phyloP scores from a whole-genome alignment of 129 eudicot species.

The Ambrosia trifida region DNA sequence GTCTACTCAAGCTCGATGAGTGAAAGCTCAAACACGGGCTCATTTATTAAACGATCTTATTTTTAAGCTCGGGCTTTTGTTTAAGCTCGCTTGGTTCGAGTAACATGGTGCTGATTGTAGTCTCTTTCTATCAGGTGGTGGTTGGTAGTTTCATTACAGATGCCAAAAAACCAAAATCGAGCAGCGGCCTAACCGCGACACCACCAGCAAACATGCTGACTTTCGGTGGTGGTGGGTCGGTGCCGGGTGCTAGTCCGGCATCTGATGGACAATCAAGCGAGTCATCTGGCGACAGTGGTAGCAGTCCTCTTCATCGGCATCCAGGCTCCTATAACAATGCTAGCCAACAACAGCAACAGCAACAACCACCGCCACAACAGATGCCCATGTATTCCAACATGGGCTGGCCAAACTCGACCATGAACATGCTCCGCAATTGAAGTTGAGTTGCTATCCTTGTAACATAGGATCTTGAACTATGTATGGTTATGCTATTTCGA shows the following conservation, averaged over 20 bases:
- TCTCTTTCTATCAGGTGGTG: conserved; percentile 46
- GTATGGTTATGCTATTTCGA: conserved; percentile 26
- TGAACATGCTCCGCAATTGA: conserved; percentile 63
- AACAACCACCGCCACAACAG: conserved; percentile 33
- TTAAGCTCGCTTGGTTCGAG: not conserved
- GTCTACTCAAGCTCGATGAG: too few relatives aligned
- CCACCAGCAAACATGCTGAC: conserved; percentile 59
- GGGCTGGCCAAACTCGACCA: conserved; percentile 67
- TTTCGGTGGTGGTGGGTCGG: conserved; percentile 48
- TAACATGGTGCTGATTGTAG: not conserved
- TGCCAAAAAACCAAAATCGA: conserved; percentile 63
- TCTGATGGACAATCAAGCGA: conserved; percentile 72
- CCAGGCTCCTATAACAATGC: conserved; percentile 51
- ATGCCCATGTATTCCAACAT: conserved; percentile 63
- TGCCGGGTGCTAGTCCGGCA: conserved; percentile 50
- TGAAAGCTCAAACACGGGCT: too few relatives aligned
- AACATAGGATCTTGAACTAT: conserved; percentile 17
- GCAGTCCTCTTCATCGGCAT: conserved; percentile 45
- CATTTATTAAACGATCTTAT: too few relatives aligned
- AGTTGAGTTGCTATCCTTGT: conserved; percentile 8
- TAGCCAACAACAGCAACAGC: conserved; percentile 38
- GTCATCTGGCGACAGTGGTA: conserved; percentile 68
- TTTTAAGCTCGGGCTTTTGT: too few relatives aligned
- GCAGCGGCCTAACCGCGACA: conserved; percentile 38
- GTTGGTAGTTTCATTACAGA: conserved; percentile 84